Conservation (phyloP, 1,284 basidiomycete genomes). For the Rhodotorula sp. region DNA sequence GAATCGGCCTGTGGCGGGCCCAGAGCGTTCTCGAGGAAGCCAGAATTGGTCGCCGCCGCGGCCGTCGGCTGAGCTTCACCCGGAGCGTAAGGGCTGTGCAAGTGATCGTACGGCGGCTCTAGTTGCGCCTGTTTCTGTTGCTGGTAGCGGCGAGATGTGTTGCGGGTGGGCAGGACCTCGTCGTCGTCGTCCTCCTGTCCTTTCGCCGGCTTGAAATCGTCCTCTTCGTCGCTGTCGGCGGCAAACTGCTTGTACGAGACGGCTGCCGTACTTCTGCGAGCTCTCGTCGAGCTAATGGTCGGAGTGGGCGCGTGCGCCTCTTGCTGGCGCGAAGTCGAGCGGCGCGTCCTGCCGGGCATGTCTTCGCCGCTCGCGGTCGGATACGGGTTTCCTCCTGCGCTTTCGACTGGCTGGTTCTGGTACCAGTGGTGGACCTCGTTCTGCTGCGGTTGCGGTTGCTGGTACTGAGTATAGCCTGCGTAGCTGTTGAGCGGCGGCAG, state of each 20-base stretch:
- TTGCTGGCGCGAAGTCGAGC: conserved; percentile 1
- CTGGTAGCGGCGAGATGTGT: conserved; percentile 1
- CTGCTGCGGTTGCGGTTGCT: neutral
- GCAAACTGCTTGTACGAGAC: neutral
- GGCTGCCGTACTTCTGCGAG: neutral
- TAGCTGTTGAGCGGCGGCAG: neutral
- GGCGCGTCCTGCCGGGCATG: conserved; percentile 1
- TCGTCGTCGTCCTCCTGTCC: conserved; percentile 54
- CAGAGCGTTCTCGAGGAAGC: neutral
- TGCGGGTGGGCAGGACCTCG: neutral
- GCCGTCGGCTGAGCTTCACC: neutral
- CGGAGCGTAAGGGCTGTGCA: neutral
- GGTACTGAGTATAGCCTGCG: neutral
- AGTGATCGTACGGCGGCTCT: neutral
- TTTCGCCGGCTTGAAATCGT: conserved; percentile 50
- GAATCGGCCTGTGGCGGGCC: neutral
- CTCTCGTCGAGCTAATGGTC: neutral
- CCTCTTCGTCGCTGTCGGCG: neutral
- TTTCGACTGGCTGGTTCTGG: neutral
- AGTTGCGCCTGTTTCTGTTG: neutral
- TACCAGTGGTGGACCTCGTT: neutral
- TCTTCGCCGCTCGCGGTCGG: neutral
- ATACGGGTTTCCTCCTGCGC: neutral
- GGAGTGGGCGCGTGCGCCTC: neutral
- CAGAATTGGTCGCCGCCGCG: neutral